Percentiles rank a stretch among this genome's conserved stretches.
phyloP scores from a whole-genome alignment of 23 red algal genomes.

The Gracilaria gracilis region DNA sequence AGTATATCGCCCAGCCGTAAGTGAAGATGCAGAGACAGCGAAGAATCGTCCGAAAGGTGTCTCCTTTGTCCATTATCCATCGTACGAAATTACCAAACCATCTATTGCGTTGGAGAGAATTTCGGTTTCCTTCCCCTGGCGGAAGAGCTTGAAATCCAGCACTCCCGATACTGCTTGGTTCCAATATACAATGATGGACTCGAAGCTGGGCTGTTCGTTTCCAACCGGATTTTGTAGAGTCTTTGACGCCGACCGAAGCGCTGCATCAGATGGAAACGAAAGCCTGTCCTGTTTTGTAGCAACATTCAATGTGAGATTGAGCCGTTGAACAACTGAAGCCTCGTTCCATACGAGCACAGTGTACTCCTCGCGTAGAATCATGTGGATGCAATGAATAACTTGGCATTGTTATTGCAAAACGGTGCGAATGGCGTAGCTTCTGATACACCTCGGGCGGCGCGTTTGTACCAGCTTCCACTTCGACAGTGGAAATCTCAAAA shows the following conservation, averaged over 20 bases:
- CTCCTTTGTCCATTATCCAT: constrained; percentile 18
- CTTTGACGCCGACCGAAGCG: background rate
- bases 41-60: constrained; percentile 9
- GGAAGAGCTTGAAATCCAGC: constrained; percentile 21
- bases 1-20: background rate
- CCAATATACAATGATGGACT: constrained; percentile 9
- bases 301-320: background rate
- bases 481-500: constrained; percentile 31
- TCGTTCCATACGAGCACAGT: background rate
- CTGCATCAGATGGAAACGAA: constrained; percentile 6
- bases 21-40: background rate
- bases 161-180: background rate
- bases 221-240: too few relatives aligned
- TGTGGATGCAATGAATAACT: too few relatives aligned
- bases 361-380: constrained; percentile 6
- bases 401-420: too few relatives aligned
- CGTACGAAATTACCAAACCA: background rate
- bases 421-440: too few relatives aligned
- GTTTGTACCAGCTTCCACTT: constrained; percentile 8
- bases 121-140: background rate
- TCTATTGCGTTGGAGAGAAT: background rate
- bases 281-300: background rate
- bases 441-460: too few relatives aligned
- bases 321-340: background rate
- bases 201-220: background rate